A percentile compares a stretch with the other conserved stretches of the same genome.
Conservation (phyloP, 345 rosid species). For the Cardamine resedifolia region DNA sequence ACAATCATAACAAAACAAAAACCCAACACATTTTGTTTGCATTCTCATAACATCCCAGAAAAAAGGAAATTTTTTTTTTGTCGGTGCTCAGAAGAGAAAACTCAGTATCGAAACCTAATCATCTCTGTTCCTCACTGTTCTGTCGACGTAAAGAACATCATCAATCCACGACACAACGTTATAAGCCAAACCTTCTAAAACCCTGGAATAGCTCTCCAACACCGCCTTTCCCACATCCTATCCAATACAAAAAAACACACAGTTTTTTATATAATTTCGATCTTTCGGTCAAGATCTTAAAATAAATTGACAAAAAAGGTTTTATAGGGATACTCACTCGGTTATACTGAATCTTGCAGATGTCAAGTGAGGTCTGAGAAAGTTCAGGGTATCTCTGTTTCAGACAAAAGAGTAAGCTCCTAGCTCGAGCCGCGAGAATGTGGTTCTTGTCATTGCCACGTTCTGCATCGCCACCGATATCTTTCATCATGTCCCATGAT, state of each 20-base stretch:
- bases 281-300: neutral
- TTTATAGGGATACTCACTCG: slow-evolving; percentile 41
- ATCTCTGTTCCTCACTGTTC: slow-evolving; percentile 50
- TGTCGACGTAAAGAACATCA: slow-evolving; percentile 77
- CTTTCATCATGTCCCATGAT: slow-evolving; percentile 89
- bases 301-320: neutral
- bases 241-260: neutral
- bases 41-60: slow-evolving; percentile 1
- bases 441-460: slow-evolving; percentile 75
- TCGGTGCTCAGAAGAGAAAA: neutral
- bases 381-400: slow-evolving; percentile 90
- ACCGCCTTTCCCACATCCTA: slow-evolving; percentile 94
- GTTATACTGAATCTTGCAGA: slow-evolving; percentile 87
- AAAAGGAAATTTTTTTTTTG: neutral
- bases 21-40: neutral
- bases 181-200: slow-evolving; percentile 87
- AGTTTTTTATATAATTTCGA: neutral
- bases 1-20: neutral
- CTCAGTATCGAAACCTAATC: slow-evolving; percentile 27
- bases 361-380: slow-evolving; percentile 88
- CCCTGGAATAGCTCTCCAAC: slow-evolving; percentile 89
- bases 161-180: slow-evolving; percentile 88
- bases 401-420: slow-evolving; percentile 71
- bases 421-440: slow-evolving; percentile 74
- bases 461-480: slow-evolving; percentile 62